Base-by-base conservation (phyloP, 1,284 basidiomycete species). In the Heterobasidion parviporum region DNA sequence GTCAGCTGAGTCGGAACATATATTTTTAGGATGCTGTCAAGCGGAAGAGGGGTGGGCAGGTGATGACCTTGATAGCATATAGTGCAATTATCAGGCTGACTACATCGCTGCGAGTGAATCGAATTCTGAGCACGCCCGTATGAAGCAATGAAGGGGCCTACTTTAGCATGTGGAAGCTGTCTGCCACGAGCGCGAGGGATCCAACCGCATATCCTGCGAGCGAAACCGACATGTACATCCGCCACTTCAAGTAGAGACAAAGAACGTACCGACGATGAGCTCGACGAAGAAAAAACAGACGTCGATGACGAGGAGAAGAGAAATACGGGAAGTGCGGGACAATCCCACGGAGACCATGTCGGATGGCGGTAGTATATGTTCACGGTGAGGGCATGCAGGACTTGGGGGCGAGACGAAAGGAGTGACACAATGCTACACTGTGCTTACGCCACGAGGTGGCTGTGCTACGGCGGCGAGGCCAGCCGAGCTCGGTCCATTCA, bases 101-200 rank as follows among this genome's bases (percentile, higher is more conserved):
- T 60, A 99, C 92, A 79, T 95, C 92, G 72, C 92, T 95, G 69
- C 48, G 61, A 57, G 57, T 56, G 55, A 56, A 57, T 18, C 52
- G 52, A 33, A 49, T 45, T 10, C 50, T 55, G 34, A 55, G 48
- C 47, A 53, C 14, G 50, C 12, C 26, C 15, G 15, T 49, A 6
- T 32, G 35, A 38, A 55, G 52, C 26, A 46, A 54, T 38, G 32
- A 32, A 59, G 34, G 33, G 55, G 57, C 81, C 59, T 62, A 95
- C 92, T 94, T 94, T 72, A 95, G 85, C 95, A 98, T 98, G 75
- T 99, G 96, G 74, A 99, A 98, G 61, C 89, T 92, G 74, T 98
- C 96, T 18, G 97, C 96, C 41, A 99, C 87, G 56, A 99, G 85
- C 3, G 95, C 95, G 1, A 98, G 83, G 0, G 94, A 97, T 43